Conservation (phyloP, 1,139 yeast genomes). For the Debaryomyces psychrophilus region DNA sequence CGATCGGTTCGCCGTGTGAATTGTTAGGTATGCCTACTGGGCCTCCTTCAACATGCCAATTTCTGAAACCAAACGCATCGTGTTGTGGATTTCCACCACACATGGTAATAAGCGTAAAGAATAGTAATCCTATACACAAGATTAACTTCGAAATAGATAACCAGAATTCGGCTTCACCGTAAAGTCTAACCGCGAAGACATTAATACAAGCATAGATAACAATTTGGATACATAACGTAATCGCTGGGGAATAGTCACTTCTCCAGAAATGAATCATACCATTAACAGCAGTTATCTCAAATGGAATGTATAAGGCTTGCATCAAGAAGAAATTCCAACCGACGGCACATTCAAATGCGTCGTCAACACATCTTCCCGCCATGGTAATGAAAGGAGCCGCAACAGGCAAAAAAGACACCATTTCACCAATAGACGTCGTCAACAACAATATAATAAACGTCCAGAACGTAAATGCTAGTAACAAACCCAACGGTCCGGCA, state of each 20-base stretch:
- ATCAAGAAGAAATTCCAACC: slow-evolving; percentile 82
- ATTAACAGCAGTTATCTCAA: slow-evolving; percentile 80
- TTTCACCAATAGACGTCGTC: slow-evolving; percentile 77
- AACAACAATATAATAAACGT: slow-evolving; percentile 56
- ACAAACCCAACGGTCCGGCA: slow-evolving; percentile 53
- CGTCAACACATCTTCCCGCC: slow-evolving; percentile 61
- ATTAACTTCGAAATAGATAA: slow-evolving; percentile 72
- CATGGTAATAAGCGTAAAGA: slow-evolving; percentile 79
- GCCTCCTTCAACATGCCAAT: slow-evolving; percentile 56
- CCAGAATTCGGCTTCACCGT: slow-evolving; percentile 86
- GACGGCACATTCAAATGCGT: slow-evolving; percentile 75
- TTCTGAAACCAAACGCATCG: slow-evolving; percentile 68
- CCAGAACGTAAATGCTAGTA: slow-evolving; percentile 46
- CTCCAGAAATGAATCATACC: slow-evolving; percentile 81
- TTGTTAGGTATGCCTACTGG: slow-evolving; percentile 41
- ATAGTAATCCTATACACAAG: slow-evolving; percentile 68
- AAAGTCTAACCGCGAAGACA: slow-evolving; percentile 68
- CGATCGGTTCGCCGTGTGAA: slow-evolving; percentile 37
- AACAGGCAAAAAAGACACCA: slow-evolving; percentile 79
- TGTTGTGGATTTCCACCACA: slow-evolving; percentile 78
- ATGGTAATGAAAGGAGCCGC: slow-evolving; percentile 61
- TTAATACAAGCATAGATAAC: slow-evolving; percentile 65
- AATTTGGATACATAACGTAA: slow-evolving; percentile 64
- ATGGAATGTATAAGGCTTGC: slow-evolving; percentile 77
- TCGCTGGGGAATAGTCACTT: slow-evolving; percentile 70